Base-by-base conservation (phyloP, 2,329 filamentous ascomycete species). In the Verticillium zaregamsianum region DNA sequence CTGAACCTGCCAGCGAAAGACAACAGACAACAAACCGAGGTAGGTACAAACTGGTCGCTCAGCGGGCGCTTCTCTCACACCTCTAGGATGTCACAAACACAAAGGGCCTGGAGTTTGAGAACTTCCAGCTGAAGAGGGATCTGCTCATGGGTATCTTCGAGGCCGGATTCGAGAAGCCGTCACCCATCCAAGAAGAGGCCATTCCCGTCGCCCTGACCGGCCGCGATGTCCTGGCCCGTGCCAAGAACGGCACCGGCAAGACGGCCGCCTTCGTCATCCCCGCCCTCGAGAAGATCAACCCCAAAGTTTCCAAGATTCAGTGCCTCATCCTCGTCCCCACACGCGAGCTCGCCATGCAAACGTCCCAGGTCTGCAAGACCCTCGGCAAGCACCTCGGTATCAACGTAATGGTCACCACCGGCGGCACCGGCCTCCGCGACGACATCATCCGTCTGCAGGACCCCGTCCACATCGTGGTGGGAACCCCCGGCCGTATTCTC, bases 131-230 rank as follows among this genome's bases (percentile, higher is more conserved):
- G 70, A 97, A 96, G 82, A 86, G 95, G 74, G 92, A 97, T 74
- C 82, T 99, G 64, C 87, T 99, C 80, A 99, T 98, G 94, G 95
- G 95, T 65, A 98, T 99, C 68, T 99, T 98, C 77, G 95, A 99
- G 81, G 95, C 95, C 68, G 95, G 95, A 66, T 99, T 97, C 77
- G 95, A 99, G 77, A 97, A 96, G 80, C 95, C 95, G 17, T 99
- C 95, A 62, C 95, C 95, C 12, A 99, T 99, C 70, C 95, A 99
- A 86, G 95, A 99, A 88, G 95, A 98, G 80, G 93, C 95, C 61
- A 97, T 99, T 72, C 95, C 95, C 57, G 94, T 99, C 67, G 95
- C 95, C 58, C 85, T 99, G 62, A 96, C 94, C 57, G 95, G 95
- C 61, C 88, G 94, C 78, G 95, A 99, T 74, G 93, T 99, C 70